phyloP scores from a whole-genome alignment of 768 basidiomycete genomes.

The Paxillus ammoniavirescens region DNA sequence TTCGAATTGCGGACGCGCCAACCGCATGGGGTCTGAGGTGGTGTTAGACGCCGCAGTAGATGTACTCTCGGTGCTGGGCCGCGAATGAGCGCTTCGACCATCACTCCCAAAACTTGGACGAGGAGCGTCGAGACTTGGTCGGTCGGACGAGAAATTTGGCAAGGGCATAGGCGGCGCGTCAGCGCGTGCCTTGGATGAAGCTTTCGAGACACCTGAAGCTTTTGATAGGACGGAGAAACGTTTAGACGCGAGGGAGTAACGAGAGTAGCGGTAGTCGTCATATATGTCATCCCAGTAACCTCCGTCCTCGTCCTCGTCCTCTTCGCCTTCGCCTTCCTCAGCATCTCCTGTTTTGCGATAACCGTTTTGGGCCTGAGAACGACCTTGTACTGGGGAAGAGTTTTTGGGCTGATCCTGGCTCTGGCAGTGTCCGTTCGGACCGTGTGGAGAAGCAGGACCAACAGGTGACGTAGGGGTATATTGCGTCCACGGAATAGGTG shows the following conservation, averaged over 20 bases:
- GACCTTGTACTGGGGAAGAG: background rate
- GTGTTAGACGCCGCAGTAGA: slow-evolving; percentile 15
- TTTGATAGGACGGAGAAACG: slow-evolving; percentile 22
- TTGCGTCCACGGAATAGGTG: slow-evolving; percentile 28
- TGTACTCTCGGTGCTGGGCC: slow-evolving; percentile 27
- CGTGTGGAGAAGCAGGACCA: background rate
- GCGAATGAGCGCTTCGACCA: slow-evolving; percentile 10
- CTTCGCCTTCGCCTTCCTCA: slow-evolving; percentile 8
- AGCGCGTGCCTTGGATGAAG: slow-evolving; percentile 22
- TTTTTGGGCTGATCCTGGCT: background rate
- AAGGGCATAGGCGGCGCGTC: slow-evolving; percentile 27
- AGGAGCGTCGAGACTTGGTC: slow-evolving; percentile 12
- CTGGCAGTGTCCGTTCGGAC: background rate
- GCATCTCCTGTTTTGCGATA: slow-evolving; percentile 5
- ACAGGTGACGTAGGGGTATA: slow-evolving; percentile 27
- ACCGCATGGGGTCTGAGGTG: slow-evolving; percentile 12
- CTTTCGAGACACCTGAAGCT: slow-evolving; percentile 21
- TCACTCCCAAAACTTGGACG: slow-evolving; percentile 25
- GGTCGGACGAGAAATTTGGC: slow-evolving; percentile 20
- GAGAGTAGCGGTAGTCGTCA: slow-evolving; percentile 75
- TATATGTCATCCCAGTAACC: slow-evolving; percentile 77
- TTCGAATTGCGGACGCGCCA: slow-evolving; percentile 18
- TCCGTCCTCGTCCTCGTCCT: slow-evolving; percentile 28
- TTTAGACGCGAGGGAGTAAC: slow-evolving; percentile 49
- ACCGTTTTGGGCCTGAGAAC: background rate